A percentile compares a stretch with the other conserved stretches of the same genome.
These are phyloP conservation scores for Leccinum arenicola DNA, from an alignment of 768 basidiomycete genomes.

Conservation along the genomic window DNA sequence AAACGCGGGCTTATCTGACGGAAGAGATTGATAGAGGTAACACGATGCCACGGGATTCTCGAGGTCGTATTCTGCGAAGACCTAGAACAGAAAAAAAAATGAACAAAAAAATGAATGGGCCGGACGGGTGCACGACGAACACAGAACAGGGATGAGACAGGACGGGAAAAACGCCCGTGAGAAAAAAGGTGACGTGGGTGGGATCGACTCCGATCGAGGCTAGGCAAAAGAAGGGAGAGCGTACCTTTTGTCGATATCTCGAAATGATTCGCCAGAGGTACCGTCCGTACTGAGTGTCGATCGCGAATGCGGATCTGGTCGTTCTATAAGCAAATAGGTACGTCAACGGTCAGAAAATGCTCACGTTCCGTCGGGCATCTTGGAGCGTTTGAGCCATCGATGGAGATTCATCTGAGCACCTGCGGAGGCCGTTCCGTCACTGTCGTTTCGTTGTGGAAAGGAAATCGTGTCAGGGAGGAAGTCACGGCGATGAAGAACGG, in stretches of 20 bases:
- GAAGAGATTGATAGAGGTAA: conserved; percentile 10
- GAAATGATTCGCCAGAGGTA: conserved; percentile 29
- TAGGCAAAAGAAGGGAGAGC: not conserved
- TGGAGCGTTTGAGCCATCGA: conserved; percentile 29
- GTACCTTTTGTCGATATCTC: conserved; percentile 22
- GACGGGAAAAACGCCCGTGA: not conserved
- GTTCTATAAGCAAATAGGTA: not conserved
- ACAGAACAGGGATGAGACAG: not conserved
- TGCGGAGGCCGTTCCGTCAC: not conserved
- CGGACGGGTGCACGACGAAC: not conserved
- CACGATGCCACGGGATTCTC: conserved; percentile 24
- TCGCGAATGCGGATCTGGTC: conserved; percentile 17
- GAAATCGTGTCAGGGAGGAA: conserved; percentile 27
- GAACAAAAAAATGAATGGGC: not conserved
- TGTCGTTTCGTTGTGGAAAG: conserved; percentile 19
- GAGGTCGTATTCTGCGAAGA: conserved; percentile 25
- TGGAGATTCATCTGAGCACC: conserved; percentile 16
- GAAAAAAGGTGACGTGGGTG: not conserved
- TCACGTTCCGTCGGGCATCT: conserved; percentile 23
- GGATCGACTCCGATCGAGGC: too few species aligned
- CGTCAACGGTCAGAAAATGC: conserved; percentile 3
- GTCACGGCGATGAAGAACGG: conserved; percentile 26
- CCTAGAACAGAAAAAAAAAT: conserved; percentile 5
- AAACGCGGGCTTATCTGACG: conserved; percentile 17
- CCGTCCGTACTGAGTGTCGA: conserved; percentile 23